phyloP scores from a whole-genome alignment of 2,329 filamentous ascomycete species.

The Colletotrichum costaricense region DNA sequence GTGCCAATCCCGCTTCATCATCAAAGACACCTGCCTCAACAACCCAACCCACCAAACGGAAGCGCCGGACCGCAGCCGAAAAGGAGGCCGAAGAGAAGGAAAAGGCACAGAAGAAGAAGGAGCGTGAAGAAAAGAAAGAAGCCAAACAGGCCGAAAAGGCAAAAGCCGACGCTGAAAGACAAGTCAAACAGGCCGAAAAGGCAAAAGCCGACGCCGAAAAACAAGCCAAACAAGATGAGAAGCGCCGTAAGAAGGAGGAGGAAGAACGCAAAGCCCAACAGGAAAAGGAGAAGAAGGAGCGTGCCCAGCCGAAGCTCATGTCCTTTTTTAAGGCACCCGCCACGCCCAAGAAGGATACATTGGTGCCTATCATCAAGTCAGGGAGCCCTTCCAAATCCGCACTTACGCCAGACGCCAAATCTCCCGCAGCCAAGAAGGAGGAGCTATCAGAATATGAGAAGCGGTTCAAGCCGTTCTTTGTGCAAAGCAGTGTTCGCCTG shows the following conservation, averaged over 20 bases:
- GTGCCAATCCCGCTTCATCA: neutral
- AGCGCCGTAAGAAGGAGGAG: constrained; percentile 63
- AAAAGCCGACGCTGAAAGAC: constrained; percentile 47
- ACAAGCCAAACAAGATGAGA: constrained; percentile 51
- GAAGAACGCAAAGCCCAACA: constrained; percentile 52
- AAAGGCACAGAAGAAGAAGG: constrained; percentile 42
- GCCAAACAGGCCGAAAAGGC: constrained; percentile 50
- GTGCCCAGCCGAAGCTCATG: constrained; percentile 58
- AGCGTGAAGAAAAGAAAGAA: constrained; percentile 44
- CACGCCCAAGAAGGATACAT: constrained; percentile 52
- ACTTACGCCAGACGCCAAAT: constrained; percentile 31
- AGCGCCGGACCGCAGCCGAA: constrained; percentile 55
- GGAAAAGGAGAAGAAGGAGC: constrained; percentile 62
- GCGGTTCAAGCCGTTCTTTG: constrained; percentile 83
- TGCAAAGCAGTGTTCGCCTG: constrained; percentile 79
- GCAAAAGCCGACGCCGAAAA: constrained; percentile 47
- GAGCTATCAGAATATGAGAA: constrained; percentile 70
- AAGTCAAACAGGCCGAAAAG: constrained; percentile 48
- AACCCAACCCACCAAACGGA: constrained; percentile 53
- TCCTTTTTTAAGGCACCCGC: constrained; percentile 52
- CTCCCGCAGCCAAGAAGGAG: constrained; percentile 37
- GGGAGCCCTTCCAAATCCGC: constrained; percentile 13
- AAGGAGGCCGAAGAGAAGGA: constrained; percentile 48
- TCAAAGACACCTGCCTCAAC: constrained; percentile 25
- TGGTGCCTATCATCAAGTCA: neutral